A percentile compares a stretch with the other conserved stretches of the same genome.
Conservation (phyloP, 2,329 filamentous ascomycete genomes). For the Cytospora mali region DNA sequence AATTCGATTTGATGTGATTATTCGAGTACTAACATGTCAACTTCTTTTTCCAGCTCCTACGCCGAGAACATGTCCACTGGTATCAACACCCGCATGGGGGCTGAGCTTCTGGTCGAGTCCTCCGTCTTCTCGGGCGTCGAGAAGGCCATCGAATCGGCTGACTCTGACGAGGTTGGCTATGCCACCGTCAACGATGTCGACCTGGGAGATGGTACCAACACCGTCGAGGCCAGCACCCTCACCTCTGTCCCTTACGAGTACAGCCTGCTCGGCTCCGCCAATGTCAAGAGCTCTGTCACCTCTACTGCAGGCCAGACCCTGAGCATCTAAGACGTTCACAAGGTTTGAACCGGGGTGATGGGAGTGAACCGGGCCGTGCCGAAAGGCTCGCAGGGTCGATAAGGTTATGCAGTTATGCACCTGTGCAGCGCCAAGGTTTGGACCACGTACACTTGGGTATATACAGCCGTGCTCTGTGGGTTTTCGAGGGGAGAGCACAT, state of each 20-base stretch:
- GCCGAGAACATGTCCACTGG: conserved; percentile 45
- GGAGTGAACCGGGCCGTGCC: not conserved
- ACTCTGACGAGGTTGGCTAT: conserved; percentile 46
- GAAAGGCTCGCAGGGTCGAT: not conserved
- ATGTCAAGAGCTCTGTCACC: conserved; percentile 48
- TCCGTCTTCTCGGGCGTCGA: conserved; percentile 48
- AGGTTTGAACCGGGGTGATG: not conserved
- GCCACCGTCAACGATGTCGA: conserved; percentile 46
- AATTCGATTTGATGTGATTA: too few relatives aligned
- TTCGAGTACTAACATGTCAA: conserved; percentile 33
- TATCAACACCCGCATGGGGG: conserved; percentile 59
- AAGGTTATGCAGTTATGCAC: too few relatives aligned
- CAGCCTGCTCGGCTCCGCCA: conserved; percentile 51
- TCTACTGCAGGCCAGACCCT: conserved; percentile 44
- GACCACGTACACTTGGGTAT: not conserved
- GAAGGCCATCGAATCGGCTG: conserved; percentile 41
- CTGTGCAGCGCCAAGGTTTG: not conserved
- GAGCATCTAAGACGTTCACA: conserved; percentile 33
- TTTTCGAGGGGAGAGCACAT: not conserved
- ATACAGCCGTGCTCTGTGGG: not conserved
- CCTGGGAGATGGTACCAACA: conserved; percentile 49
- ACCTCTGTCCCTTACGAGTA: conserved; percentile 57
- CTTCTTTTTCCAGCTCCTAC: conserved; percentile 51
- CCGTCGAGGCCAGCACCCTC: conserved; percentile 54
- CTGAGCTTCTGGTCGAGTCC: conserved; percentile 62